Conservation (phyloP, 2,329 filamentous ascomycete genomes). For the Scopulariopsis brevicaulis region DNA sequence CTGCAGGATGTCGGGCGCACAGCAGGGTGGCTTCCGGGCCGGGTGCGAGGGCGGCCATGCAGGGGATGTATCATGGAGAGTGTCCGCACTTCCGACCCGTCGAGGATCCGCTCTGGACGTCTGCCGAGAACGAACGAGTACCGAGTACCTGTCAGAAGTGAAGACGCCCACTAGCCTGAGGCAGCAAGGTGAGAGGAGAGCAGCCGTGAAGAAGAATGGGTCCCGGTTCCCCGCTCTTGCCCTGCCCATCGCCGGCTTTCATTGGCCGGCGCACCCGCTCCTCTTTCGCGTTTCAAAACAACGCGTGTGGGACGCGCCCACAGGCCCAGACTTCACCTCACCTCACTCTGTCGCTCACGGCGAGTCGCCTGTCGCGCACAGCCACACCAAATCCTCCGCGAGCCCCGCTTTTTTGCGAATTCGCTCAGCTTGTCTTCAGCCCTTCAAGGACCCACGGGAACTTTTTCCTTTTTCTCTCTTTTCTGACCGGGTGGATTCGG, state of each 20-base stretch:
- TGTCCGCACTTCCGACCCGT: background rate
- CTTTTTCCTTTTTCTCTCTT: background rate
- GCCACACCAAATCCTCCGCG: background rate
- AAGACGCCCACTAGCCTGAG: background rate
- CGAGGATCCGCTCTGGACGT: too few species aligned
- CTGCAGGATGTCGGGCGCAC: background rate
- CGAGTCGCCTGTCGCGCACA: background rate
- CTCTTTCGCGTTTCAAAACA: slow-evolving; percentile 6
- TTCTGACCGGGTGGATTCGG: background rate
- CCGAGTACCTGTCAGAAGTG: too few species aligned
- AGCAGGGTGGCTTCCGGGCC: background rate
- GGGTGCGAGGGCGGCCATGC: background rate
- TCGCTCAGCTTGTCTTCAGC: background rate
- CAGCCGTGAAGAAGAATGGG: too few species aligned
- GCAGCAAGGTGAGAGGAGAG: background rate
- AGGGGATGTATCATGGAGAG: background rate
- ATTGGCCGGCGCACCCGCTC: background rate
- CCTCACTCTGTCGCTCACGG: background rate
- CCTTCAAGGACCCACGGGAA: background rate
- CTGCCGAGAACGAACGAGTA: too few species aligned
- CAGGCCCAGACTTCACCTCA: slow-evolving; percentile 3
- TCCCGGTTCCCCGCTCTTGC: background rate
- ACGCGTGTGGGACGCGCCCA: slow-evolving; percentile 5
- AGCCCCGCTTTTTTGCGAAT: background rate
- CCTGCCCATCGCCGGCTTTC: background rate